Evolutionary conservation across 306 rosid species (phyloP), one percentile per base, ranked within the genome.

Genomic region (Casuarina cunninghamiana): DNA sequence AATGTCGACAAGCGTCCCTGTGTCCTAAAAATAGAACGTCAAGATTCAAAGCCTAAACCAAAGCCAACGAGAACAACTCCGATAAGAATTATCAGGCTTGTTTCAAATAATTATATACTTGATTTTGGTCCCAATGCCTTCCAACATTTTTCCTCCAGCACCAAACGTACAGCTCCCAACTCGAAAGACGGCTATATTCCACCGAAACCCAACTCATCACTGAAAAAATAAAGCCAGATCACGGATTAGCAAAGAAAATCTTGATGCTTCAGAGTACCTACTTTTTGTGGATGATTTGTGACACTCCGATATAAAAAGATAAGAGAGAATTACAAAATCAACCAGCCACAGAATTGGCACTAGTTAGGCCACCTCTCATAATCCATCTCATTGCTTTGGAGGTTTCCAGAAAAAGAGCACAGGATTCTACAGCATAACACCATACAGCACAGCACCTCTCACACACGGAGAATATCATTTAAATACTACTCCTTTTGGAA

Each of bases 201-300:
- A 53, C 26, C 11, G 12, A 5, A 10, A 69, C 46, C 32, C 46
- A 17, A 17, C 39, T 37, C 76, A 58, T 78, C 71, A 58, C 81
- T 78, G 81, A n/a, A 57, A 58, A 58, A 45, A 26, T 15, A 10
- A 37, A 38, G 35, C 5, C 61, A 2, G 42, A 17, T 57, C 6
- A 10, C 5, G 17, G 13, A 19, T 54, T 46, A 19, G n/a, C 43
- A 66, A 51, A 26, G 32, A 5, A 62, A 42, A 17, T 46, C 10
- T 42, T 41, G 43, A 41, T 3, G 49, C 71, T 66, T 66, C 71
- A 17, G 5, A 38, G 44, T 3, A 38, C 61, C 26, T n/a, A 26
- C 32, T 5, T 54, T 54, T 17, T 7, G 2, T n/a, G 19, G 61
- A 8, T 58, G 37, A 58, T 58, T 58, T 21, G 65, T 26, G 65